phyloP scores from a whole-genome alignment of 2,329 filamentous ascomycete species.

The Proliferodiscus dingleyae region DNA sequence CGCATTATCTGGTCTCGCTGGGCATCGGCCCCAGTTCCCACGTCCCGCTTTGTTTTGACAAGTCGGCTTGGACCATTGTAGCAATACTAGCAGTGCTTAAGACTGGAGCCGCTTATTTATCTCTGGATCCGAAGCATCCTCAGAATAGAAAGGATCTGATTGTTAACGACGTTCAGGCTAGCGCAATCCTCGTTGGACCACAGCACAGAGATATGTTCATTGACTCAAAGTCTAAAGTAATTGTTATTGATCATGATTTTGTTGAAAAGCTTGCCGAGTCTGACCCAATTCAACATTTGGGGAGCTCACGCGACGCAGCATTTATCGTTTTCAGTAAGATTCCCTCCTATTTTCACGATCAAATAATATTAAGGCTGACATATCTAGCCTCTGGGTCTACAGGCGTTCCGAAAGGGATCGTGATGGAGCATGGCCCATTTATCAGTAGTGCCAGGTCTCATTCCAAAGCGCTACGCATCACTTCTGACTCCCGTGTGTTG shows the following conservation, averaged over 20 bases:
- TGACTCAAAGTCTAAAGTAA: too few species aligned
- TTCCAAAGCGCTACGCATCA: background rate
- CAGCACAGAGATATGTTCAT: too few species aligned
- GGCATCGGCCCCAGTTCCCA: background rate
- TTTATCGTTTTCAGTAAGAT: too few species aligned
- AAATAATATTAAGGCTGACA: too few species aligned
- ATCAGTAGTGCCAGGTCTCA: background rate
- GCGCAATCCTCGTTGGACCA: too few species aligned
- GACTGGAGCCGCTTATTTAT: background rate
- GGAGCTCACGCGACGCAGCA: too few species aligned
- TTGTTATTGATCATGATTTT: too few species aligned
- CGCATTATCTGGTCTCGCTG: background rate
- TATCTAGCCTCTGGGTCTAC: background rate
- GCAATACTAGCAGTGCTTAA: background rate
- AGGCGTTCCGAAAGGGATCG: background rate
- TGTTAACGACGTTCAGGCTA: too few species aligned
- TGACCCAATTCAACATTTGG: too few species aligned
- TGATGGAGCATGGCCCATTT: background rate
- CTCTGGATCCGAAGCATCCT: background rate
- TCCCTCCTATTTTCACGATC: too few species aligned
- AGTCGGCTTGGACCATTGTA: background rate
- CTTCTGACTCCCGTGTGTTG: background rate
- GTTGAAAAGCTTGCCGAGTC: too few species aligned
- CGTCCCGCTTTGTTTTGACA: background rate
- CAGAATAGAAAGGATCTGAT: background rate